Evolutionary conservation across 352 stramenopile species (phyloP).

Genomic region (Blastocystis sp.): DNA sequence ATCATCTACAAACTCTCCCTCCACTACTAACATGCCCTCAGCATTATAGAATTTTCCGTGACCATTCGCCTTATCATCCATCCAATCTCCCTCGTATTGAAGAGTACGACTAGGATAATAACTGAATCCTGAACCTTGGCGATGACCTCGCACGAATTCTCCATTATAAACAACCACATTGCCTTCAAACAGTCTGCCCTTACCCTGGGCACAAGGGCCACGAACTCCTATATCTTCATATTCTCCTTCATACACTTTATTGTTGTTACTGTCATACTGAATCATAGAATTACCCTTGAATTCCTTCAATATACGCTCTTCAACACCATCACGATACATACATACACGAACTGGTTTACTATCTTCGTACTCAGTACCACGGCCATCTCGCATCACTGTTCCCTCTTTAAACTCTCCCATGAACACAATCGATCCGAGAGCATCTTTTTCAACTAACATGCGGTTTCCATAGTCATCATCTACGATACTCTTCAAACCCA

Average conservation of each 20-base stretch:
- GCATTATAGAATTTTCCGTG: background rate
- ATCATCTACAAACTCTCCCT: slow-evolving; percentile 51
- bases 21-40: slow-evolving; percentile 28
- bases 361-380: background rate
- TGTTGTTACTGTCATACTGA: background rate
- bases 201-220: background rate
- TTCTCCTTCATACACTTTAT: slow-evolving; percentile 41
- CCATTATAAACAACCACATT: background rate
- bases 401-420: slow-evolving; percentile 34
- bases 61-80: slow-evolving; percentile 48
- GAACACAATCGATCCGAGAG: background rate
- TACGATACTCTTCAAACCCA: background rate
- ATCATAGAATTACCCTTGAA: slow-evolving; percentile 12
- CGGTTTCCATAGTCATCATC: slow-evolving; percentile 37
- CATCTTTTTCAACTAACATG: slow-evolving; percentile 7
- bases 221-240: background rate
- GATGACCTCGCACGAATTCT: background rate
- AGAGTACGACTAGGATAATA: slow-evolving; percentile 2
- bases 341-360: background rate
- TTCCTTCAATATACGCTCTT: slow-evolving; percentile 5
- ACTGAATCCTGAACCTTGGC: background rate
- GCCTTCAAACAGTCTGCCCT: background rate
- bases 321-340: background rate
- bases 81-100: slow-evolving; percentile 23
- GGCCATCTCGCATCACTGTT: slow-evolving; percentile 16